These are phyloP conservation scores for Penicillium argentinense DNA, from an alignment of 495 filamentous ascomycete species.

Conservation along the genomic window DNA sequence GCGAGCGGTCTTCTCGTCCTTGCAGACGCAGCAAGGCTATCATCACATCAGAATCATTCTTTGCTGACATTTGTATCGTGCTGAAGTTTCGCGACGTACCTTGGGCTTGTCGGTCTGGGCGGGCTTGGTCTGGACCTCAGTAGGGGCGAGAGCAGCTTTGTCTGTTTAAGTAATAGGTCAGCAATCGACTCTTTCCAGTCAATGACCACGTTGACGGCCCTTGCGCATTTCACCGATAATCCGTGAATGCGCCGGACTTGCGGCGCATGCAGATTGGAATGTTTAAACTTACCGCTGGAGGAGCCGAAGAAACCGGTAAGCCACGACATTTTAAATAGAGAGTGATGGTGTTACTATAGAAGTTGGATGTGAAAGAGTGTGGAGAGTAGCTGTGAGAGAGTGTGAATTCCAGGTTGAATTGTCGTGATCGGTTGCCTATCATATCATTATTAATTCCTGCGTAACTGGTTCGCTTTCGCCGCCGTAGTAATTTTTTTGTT, in stretches of 20 bases:
- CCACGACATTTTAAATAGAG: constrained; percentile 39
- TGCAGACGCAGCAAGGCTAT: constrained; percentile 97
- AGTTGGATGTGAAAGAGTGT: not conserved
- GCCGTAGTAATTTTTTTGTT: constrained; percentile 28
- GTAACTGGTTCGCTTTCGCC: constrained; percentile 13
- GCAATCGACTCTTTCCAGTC: not conserved
- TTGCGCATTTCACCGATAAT: constrained; percentile 17
- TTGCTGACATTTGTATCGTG: not conserved
- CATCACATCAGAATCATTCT: not conserved
- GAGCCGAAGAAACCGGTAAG: constrained; percentile 43
- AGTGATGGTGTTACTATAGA: not conserved
- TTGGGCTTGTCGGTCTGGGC: constrained; percentile 52
- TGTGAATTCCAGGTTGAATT: constrained; percentile 4
- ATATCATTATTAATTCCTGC: constrained; percentile 33
- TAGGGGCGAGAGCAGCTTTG: constrained; percentile 23
- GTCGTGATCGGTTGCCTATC: constrained; percentile 5
- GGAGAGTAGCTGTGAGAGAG: not conserved
- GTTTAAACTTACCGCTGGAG: constrained; percentile 34
- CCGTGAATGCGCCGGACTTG: constrained; percentile 2
- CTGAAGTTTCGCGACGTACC: constrained; percentile 38
- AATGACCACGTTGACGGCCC: not conserved
- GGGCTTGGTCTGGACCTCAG: constrained; percentile 31
- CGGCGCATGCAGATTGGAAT: not conserved
- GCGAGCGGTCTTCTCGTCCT: constrained; percentile 83
- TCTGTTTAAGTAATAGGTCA: constrained; percentile 15